Percentiles rank a stretch among this genome's conserved stretches.
phyloP scores from a whole-genome alignment of 169 alveolate species.

The Cryptosporidium andersoni region DNA sequence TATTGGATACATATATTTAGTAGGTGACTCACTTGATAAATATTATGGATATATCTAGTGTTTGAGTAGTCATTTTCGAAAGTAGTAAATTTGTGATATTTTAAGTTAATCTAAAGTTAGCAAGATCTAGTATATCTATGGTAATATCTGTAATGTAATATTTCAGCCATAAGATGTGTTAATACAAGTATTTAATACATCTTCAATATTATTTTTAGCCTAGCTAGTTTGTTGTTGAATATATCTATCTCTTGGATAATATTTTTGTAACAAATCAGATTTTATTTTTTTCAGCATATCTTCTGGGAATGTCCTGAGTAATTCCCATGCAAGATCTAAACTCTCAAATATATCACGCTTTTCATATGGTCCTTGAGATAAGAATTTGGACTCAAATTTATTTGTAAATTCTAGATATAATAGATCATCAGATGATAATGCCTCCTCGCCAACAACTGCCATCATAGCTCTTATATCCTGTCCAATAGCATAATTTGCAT shows the following conservation, averaged over 20 bases:
- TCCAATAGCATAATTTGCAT: conserved; percentile 99
- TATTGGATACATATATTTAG: too few relatives aligned
- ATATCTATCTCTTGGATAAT: conserved; percentile 72
- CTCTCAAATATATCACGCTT: conserved; percentile 96
- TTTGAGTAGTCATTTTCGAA: too few relatives aligned
- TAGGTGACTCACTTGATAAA: too few relatives aligned
- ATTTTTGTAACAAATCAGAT: conserved; percentile 68
- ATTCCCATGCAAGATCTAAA: conserved; percentile 98
- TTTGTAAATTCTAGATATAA: conserved; percentile 97
- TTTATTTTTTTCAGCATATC: conserved; percentile 97
- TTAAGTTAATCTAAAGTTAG: too few relatives aligned
- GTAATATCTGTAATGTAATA: too few relatives aligned
- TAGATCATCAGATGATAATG: conserved; percentile 95
- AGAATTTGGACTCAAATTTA: conserved; percentile 96
- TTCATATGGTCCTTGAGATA: conserved; percentile 97
- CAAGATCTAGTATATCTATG: too few relatives aligned
- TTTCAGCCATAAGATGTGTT: too few relatives aligned
- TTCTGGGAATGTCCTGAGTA: conserved; percentile 98
- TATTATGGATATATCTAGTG: too few relatives aligned
- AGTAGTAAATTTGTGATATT: too few relatives aligned
- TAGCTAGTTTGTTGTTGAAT: conserved; percentile 10
- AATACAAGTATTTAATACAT: too few relatives aligned
- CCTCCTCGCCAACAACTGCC: conserved; percentile 99
- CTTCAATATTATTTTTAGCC: too few relatives aligned
- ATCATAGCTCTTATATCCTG: conserved; percentile 99